phyloP scores from a whole-genome alignment of 2,329 filamentous ascomycete species.

The Calcarisporium arbuscula region DNA sequence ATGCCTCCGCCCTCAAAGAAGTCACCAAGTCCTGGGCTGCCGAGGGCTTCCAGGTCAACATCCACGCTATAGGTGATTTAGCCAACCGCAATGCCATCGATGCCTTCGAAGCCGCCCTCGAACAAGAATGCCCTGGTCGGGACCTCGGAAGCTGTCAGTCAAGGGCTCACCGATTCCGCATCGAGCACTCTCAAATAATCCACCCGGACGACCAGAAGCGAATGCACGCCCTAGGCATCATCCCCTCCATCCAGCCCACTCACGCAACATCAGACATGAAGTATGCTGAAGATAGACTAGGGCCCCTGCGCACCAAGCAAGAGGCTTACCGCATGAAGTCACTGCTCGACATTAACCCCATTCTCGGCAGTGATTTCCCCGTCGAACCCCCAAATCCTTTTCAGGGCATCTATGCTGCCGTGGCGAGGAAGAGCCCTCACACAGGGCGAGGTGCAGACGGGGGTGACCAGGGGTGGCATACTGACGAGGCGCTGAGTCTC shows the following conservation, averaged over 20 bases:
- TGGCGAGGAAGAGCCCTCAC: conserved; percentile 53
- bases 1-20: conserved; percentile 49
- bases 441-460: conserved; percentile 45
- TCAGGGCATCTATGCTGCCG: conserved; percentile 62
- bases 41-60: conserved; percentile 61
- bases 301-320: conserved; percentile 41
- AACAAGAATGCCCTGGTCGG: conserved; percentile 41
- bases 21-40: conserved; percentile 53
- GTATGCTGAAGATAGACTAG: conserved; percentile 57
- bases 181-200: conserved; percentile 67
- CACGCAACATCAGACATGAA: conserved; percentile 67
- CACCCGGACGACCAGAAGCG: conserved; percentile 57
- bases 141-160: conserved; percentile 44
- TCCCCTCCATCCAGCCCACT: conserved; percentile 65
- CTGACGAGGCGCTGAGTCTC: conserved; percentile 50
- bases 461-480: conserved; percentile 49
- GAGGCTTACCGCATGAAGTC: conserved; percentile 64
- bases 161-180: conserved; percentile 54
- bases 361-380: conserved; percentile 66
- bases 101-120: conserved; percentile 52
- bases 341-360: conserved; percentile 44
- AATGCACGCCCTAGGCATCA: conserved; percentile 52
- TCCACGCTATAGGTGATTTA: conserved; percentile 66
- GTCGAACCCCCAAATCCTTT: conserved; percentile 64
- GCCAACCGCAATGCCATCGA: conserved; percentile 61